These are phyloP conservation scores for Pulicaria dysenterica DNA, from an alignment of 129 eudicot species.

Conservation along the genomic window DNA sequence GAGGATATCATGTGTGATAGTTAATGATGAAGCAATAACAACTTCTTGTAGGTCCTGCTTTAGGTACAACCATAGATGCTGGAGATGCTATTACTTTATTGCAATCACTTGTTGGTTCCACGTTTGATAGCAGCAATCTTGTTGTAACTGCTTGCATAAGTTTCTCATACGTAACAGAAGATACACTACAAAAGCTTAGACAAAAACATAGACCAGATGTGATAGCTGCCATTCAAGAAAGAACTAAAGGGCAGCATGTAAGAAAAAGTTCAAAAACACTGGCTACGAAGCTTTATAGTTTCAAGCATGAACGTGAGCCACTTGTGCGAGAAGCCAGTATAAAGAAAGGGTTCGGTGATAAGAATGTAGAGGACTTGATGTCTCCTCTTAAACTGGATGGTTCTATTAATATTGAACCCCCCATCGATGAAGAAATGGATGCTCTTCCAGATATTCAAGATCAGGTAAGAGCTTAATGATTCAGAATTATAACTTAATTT, in stretches of 20 bases:
- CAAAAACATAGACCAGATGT: constrained; percentile 81
- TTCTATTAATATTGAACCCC: constrained; percentile 40
- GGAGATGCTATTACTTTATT: constrained; percentile 86
- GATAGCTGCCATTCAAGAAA: constrained; percentile 62
- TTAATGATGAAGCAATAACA: constrained; percentile 1
- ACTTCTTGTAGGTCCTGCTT: constrained; percentile 70
- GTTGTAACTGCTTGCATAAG: constrained; percentile 97
- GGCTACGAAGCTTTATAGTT: constrained; percentile 87
- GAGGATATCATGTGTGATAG: background rate
- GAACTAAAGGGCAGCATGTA: constrained; percentile 55
- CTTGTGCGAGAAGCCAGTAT: constrained; percentile 44
- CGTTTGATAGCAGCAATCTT: constrained; percentile 95
- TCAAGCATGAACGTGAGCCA: constrained; percentile 67
- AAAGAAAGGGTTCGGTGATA: constrained; percentile 40
- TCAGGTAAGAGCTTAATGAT: constrained; percentile 52
- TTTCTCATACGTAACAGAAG: constrained; percentile 68
- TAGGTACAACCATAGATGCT: constrained; percentile 83
- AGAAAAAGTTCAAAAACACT: constrained; percentile 72
- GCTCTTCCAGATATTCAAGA: constrained; percentile 79
- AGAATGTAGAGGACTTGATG: constrained; percentile 21
- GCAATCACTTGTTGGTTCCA: constrained; percentile 85
- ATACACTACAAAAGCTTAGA: constrained; percentile 61
- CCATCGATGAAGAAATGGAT: constrained; percentile 52
- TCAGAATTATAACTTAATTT: background rate
- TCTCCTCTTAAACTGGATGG: constrained; percentile 57